A percentile compares a stretch with the other conserved stretches of the same genome.
These are phyloP conservation scores for Mediolabrus comicus DNA, from an alignment of 108 stramenopile genomes.

Conservation along the genomic window DNA sequence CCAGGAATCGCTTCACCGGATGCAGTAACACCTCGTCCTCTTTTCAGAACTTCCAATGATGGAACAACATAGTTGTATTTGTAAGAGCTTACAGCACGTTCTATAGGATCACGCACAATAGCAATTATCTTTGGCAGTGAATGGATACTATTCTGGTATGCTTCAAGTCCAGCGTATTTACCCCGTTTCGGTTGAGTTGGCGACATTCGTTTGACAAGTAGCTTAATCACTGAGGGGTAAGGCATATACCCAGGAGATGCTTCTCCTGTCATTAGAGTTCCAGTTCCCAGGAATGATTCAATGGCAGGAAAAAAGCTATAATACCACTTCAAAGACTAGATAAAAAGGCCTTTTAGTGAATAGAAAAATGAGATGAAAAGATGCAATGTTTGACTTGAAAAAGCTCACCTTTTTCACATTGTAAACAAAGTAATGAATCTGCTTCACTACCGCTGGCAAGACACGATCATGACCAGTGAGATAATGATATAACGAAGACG, in stretches of 20 bases:
- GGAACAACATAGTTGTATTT: slow-evolving; percentile 79
- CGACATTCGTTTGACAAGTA: slow-evolving; percentile 16
- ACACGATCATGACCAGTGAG: slow-evolving; percentile 78
- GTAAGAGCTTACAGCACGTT: slow-evolving; percentile 74
- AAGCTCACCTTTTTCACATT: slow-evolving; percentile 15
- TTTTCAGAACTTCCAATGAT: slow-evolving; percentile 40
- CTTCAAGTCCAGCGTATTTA: slow-evolving; percentile 9
- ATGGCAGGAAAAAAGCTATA: slow-evolving; percentile 74
- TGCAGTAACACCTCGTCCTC: slow-evolving; percentile 22
- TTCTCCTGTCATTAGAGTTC: slow-evolving; percentile 84
- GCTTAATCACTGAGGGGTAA: slow-evolving; percentile 37
- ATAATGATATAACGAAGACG: slow-evolving; percentile 72
- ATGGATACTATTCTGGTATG: slow-evolving; percentile 10
- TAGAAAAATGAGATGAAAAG: not conserved
- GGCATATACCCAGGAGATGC: slow-evolving; percentile 83
- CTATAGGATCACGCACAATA: slow-evolving; percentile 74
- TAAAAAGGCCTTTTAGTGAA: not conserved
- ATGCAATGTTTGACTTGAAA: slow-evolving; percentile 2
- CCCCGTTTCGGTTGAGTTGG: not conserved
- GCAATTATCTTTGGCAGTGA: slow-evolving; percentile 58
- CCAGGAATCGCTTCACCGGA: slow-evolving; percentile 28
- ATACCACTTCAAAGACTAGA: slow-evolving; percentile 62
- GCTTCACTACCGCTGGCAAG: slow-evolving; percentile 74
- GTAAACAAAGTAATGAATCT: slow-evolving; percentile 78
- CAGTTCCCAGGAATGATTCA: slow-evolving; percentile 59